Conservation (phyloP, 2,329 filamentous ascomycete species). For the Endoconidiophora polonica region DNA sequence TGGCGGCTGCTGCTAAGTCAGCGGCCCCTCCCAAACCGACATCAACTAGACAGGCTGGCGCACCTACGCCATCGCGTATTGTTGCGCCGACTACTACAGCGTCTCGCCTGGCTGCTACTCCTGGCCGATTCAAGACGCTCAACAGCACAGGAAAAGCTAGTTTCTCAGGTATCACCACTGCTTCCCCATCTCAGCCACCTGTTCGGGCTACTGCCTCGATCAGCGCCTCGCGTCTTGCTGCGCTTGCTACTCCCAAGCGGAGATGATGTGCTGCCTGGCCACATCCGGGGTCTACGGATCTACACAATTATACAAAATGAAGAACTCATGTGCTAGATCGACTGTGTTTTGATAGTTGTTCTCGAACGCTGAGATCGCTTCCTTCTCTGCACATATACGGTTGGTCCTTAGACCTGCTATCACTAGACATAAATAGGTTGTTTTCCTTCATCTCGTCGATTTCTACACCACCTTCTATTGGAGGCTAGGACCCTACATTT, state of each 20-base stretch:
- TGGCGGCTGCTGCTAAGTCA: background rate
- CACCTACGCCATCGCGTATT: background rate
- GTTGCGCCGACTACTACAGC: background rate
- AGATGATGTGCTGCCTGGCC: background rate
- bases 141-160: background rate
- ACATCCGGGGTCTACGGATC: background rate
- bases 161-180: background rate
- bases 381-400: background rate
- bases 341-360: background rate
- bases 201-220: slow-evolving; percentile 3
- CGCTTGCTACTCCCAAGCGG: slow-evolving; percentile 9
- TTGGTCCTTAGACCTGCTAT: too few species aligned
- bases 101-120: background rate
- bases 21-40: too few species aligned
- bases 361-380: background rate
- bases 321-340: background rate
- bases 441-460: too few species aligned
- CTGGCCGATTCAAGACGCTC: slow-evolving; percentile 1
- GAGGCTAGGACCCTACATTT: too few species aligned
- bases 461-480: too few species aligned
- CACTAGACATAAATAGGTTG: too few species aligned
- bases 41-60: too few species aligned
- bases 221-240: slow-evolving; percentile 8
- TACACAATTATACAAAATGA: background rate
- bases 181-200: background rate